These are phyloP conservation scores for Xylaria sp. DNA, from an alignment of 2,329 filamentous ascomycete species.

Conservation along the genomic window DNA sequence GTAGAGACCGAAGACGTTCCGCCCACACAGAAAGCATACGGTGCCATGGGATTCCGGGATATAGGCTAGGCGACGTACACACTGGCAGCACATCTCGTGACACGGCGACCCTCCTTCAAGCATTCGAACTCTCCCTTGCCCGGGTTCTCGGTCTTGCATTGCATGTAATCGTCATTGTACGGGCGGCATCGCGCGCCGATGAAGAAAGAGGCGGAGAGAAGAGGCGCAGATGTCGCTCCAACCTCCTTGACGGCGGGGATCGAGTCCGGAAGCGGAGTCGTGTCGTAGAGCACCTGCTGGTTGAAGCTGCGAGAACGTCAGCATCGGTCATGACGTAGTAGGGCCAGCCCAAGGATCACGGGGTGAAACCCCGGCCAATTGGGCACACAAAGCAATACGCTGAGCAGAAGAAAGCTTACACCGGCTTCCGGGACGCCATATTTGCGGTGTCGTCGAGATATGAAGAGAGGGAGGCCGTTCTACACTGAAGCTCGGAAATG, in stretches of 20 bases:
- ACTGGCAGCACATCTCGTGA: conserved; percentile 94
- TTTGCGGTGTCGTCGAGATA: conserved; percentile 51
- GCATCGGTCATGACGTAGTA: not conserved
- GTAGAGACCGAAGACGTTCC: not conserved
- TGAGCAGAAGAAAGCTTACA: conserved; percentile 56
- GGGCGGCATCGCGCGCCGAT: conserved; percentile 94
- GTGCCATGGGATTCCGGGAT: not conserved
- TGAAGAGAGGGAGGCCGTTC: conserved; percentile 37
- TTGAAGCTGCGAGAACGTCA: conserved; percentile 76
- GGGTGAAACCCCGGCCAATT: conserved; percentile 37
- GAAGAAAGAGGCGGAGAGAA: conserved; percentile 93
- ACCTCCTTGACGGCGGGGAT: conserved; percentile 95
- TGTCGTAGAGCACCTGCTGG: conserved; percentile 92
- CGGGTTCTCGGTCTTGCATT: conserved; percentile 95
- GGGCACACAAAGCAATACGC: not conserved
- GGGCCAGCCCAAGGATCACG: not conserved
- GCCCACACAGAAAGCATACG: not conserved
- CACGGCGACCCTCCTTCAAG: conserved; percentile 94
- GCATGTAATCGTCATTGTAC: conserved; percentile 99
- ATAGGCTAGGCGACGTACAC: conserved; percentile 74
- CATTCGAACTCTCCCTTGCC: conserved; percentile 94
- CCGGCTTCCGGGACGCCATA: conserved; percentile 70
- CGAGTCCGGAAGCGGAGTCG: conserved; percentile 89
- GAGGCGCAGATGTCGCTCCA: conserved; percentile 89
- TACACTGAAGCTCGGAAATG: conserved; percentile 44